A percentile compares a stretch with the other conserved stretches of the same genome.
Conservation (phyloP, 345 rosid genomes). For the Populus deltoides region DNA sequence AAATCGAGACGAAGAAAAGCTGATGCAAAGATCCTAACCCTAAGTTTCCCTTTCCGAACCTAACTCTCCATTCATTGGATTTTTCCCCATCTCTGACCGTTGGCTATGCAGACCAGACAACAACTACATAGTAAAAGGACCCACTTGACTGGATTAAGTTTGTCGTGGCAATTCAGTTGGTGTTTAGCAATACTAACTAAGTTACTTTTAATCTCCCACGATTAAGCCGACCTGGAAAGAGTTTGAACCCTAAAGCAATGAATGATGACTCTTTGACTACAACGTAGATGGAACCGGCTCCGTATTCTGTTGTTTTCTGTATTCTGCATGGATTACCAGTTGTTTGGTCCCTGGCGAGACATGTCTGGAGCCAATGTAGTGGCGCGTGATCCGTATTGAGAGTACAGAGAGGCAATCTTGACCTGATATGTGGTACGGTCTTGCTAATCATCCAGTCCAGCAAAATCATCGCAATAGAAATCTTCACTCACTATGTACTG, state of each 20-base stretch:
- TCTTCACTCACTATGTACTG: not conserved
- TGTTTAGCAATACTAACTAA: not conserved
- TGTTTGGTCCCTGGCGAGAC: not conserved
- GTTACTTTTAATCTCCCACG: constrained; percentile 7
- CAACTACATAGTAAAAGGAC: constrained; percentile 22
- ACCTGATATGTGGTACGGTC: not conserved
- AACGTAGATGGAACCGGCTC: not conserved
- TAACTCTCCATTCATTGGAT: constrained; percentile 42
- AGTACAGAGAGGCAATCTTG: not conserved
- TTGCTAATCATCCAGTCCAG: not conserved
- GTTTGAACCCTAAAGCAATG: not conserved
- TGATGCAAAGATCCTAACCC: constrained; percentile 33
- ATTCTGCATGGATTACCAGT: not conserved
- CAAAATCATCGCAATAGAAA: not conserved
- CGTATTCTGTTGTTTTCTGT: constrained; percentile 5
- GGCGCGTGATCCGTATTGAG: not conserved
- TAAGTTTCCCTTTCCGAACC: constrained; percentile 48
- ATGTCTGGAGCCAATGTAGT: too few relatives aligned
- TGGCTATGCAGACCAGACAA: constrained; percentile 41
- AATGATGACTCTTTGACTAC: constrained; percentile 7
- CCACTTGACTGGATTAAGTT: constrained; percentile 17
- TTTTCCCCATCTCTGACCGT: constrained; percentile 45
- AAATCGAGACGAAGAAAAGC: not conserved
- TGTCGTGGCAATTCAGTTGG: constrained; percentile 3
- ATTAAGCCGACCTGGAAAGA: constrained; percentile 6